phyloP scores from a whole-genome alignment of 148 eudicot genomes.

The Diospyros kaki region DNA sequence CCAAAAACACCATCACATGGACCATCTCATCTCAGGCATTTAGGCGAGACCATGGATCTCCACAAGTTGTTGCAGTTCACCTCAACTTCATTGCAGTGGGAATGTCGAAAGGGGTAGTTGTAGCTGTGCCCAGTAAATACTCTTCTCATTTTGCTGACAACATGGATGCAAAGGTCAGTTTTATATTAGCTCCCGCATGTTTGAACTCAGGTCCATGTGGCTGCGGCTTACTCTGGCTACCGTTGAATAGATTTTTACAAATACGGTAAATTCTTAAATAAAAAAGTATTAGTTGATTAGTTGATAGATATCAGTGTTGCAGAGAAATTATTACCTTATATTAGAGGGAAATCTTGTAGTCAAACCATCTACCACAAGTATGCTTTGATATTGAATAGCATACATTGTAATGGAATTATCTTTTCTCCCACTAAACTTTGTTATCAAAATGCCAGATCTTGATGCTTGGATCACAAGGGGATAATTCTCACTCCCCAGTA shows the following conservation, averaged over 20 bases:
- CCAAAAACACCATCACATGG: constrained; percentile 56
- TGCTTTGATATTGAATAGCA: background rate
- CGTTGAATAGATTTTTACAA: background rate
- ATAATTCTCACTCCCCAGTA: constrained; percentile 65
- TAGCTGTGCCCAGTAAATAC: constrained; percentile 80
- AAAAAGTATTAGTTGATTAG: background rate
- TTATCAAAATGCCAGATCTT: constrained; percentile 45
- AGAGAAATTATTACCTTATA: background rate
- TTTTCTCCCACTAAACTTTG: constrained; percentile 13
- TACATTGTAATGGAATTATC: background rate
- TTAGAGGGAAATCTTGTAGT: background rate
- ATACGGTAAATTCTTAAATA: background rate
- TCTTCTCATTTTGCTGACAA: constrained; percentile 66
- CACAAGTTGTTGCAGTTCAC: constrained; percentile 74
- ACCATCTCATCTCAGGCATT: constrained; percentile 63
- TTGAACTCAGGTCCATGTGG: background rate
- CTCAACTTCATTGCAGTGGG: constrained; percentile 78
- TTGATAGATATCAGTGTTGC: background rate
- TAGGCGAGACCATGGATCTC: constrained; percentile 72
- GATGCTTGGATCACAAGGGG: constrained; percentile 77
- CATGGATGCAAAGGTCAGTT: constrained; percentile 74
- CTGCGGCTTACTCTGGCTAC: background rate
- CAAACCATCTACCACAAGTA: background rate
- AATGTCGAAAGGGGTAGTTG: constrained; percentile 65
- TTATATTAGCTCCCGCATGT: background rate